A percentile compares a stretch with the other conserved stretches of the same genome.
phyloP scores from a whole-genome alignment of 768 basidiomycete species.

The Auricularia sp. region DNA sequence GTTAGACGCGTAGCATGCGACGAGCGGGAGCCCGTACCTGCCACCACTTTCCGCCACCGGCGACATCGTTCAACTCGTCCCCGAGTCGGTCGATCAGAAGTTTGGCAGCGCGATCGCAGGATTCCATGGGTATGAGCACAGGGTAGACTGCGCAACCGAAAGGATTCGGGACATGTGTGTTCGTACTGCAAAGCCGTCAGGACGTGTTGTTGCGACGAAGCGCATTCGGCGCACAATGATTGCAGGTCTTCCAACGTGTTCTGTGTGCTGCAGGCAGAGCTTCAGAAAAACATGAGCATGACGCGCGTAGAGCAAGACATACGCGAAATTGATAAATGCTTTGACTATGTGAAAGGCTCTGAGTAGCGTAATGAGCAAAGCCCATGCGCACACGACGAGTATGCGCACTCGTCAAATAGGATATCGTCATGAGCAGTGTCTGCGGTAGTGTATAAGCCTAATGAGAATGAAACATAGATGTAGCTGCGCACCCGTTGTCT shows the following conservation, averaged over 20 bases:
- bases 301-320: neutral
- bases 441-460: slow-evolving; percentile 1
- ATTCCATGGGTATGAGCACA: slow-evolving; percentile 60
- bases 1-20: neutral
- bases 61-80: slow-evolving; percentile 57
- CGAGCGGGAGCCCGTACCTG: slow-evolving; percentile 50
- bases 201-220: neutral
- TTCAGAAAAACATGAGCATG: neutral
- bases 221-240: slow-evolving; percentile 35
- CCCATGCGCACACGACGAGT: neutral
- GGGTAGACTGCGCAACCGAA: slow-evolving; percentile 72
- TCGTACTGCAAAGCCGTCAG: slow-evolving; percentile 33
- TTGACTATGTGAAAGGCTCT: slow-evolving; percentile 66
- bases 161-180: slow-evolving; percentile 73
- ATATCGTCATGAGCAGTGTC: slow-evolving; percentile 49
- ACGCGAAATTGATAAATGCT: slow-evolving; percentile 51
- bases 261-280: slow-evolving; percentile 25
- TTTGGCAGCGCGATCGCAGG: slow-evolving; percentile 64
- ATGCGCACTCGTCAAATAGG: slow-evolving; percentile 55
- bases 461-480: neutral
- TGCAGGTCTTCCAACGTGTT: slow-evolving; percentile 69
- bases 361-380: neutral
- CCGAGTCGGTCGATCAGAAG: slow-evolving; percentile 70
- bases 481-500: neutral
- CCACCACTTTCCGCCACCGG: slow-evolving; percentile 97